Evolutionary conservation across 2,329 filamentous ascomycete genomes (phyloP), one percentile per base, ranked within the genome.

Genomic region (Pseudogymnoascus sp.): DNA sequence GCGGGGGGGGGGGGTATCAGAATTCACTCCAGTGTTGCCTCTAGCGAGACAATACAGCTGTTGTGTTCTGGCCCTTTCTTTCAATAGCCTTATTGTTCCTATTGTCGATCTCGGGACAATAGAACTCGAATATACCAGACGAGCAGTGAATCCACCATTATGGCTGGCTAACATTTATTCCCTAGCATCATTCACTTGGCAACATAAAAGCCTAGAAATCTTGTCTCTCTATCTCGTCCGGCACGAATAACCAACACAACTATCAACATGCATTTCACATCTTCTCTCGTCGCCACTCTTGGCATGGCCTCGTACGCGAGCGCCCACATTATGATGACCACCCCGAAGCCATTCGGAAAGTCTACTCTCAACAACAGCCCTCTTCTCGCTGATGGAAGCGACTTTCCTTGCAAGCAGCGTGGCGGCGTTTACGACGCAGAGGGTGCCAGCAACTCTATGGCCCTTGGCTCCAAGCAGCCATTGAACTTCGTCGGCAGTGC

Each of bases 331-430:
- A 76, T 82, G 39, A 87, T 97, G 79, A 75, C 70, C 59, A 78
- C 76, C 7, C 93, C 94, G 0, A 71, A 77, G 3, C 91, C 91
- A 0, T 92, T 83, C 63, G 68, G 75, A 66, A 67, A 74, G 57
- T 67, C 71, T 14, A 71, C 73, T 8, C 75, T 81, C 18, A 77
- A 78, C 74, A 93, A 89, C 74, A 75, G 76, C 2, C 93, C 94
- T 0, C 78, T 97, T 0, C 67, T 71, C 0, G 73, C 74, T 0
- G n/a, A n/a, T 37, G 89, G 89, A 0, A 76, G 74, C 37, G 77
- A 96, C 71, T 99, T 89, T 71, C 94, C 94, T 0, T 97, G 94
- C 84, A 92, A 96, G 73, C 73, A 80, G 59, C 76, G 81, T 6
- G n/a, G 67, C 0, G 77, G 75, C 0, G 73, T 71, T 57, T 80